phyloP scores from a whole-genome alignment of 2,329 filamentous ascomycete genomes.

The Claviceps maximensis region DNA sequence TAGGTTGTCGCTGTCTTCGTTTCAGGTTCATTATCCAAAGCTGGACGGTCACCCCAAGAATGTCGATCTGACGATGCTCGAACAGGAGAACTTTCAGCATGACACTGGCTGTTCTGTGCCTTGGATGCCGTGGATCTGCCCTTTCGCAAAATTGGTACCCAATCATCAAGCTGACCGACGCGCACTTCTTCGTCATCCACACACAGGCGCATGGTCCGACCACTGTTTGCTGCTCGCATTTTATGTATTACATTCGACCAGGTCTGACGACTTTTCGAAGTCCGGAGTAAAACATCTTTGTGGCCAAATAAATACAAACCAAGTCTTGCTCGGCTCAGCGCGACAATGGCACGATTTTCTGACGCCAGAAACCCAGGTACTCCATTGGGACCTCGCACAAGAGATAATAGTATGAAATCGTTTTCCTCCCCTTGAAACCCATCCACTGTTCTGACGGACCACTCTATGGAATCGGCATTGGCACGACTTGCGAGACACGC shows the following conservation, averaged over 20 bases:
- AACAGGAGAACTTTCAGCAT: background rate
- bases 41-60: too few relatives aligned
- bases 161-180: conserved; percentile 41
- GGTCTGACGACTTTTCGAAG: conserved; percentile 22
- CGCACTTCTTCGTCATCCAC: conserved; percentile 40
- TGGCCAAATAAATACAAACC: conserved; percentile 84
- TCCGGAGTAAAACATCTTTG: conserved; percentile 35
- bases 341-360: conserved; percentile 43
- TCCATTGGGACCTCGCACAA: conserved; percentile 55
- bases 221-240: conserved; percentile 24
- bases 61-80: background rate
- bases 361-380: conserved; percentile 62
- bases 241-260: conserved; percentile 28
- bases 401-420: conserved; percentile 64
- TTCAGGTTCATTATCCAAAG: background rate
- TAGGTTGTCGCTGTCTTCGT: background rate
- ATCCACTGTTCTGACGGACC: conserved; percentile 68
- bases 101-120: background rate
- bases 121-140: background rate
- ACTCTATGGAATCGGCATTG: conserved; percentile 14
- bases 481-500: conserved; percentile 10
- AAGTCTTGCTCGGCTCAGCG: conserved; percentile 55
- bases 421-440: conserved; percentile 90
- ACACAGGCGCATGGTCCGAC: conserved; percentile 13
- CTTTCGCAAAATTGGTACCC: conserved; percentile 21